Percentiles rank a stretch among this genome's conserved stretches.
Conservation (phyloP, 1,284 basidiomycete genomes). For the Polyporus tsugae region DNA sequence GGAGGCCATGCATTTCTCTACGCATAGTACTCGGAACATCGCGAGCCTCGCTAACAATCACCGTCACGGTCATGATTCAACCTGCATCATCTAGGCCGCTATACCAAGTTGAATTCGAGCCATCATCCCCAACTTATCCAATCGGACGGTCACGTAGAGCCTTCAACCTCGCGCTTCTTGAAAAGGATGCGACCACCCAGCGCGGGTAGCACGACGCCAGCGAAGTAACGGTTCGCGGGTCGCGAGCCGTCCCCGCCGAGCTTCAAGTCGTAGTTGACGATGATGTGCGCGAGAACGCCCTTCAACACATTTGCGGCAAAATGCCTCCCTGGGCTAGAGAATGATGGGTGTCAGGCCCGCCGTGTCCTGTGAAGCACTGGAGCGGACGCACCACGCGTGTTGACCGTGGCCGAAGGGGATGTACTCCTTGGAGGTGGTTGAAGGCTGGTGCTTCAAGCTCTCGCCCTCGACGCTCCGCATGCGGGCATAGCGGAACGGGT, state of each 20-base stretch:
- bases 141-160: too few species aligned
- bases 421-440: conserved; percentile 36
- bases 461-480: conserved; percentile 30
- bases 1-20: too few species aligned
- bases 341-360: too few species aligned
- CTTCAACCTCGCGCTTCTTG: conserved; percentile 16
- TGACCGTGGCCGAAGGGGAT: conserved; percentile 38
- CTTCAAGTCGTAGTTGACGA: conserved; percentile 57
- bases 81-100: too few species aligned
- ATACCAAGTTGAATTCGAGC: too few species aligned
- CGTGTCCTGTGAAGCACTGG: too few species aligned
- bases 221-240: conserved; percentile 30
- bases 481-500: conserved; percentile 12
- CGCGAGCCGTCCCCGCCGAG: conserved; percentile 42
- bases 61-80: too few species aligned
- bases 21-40: too few species aligned
- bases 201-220: conserved; percentile 6
- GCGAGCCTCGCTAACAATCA: too few species aligned
- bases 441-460: conserved; percentile 36
- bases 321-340: conserved; percentile 53
- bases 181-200: conserved; percentile 20
- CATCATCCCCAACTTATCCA: too few species aligned
- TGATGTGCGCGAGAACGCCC: conserved; percentile 51
- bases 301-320: conserved; percentile 57
- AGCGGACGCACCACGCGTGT: not conserved